Evolutionary conservation across 2,329 filamentous ascomycete genomes (phyloP).

Genomic region (Penicillium psychrosexuale): DNA sequence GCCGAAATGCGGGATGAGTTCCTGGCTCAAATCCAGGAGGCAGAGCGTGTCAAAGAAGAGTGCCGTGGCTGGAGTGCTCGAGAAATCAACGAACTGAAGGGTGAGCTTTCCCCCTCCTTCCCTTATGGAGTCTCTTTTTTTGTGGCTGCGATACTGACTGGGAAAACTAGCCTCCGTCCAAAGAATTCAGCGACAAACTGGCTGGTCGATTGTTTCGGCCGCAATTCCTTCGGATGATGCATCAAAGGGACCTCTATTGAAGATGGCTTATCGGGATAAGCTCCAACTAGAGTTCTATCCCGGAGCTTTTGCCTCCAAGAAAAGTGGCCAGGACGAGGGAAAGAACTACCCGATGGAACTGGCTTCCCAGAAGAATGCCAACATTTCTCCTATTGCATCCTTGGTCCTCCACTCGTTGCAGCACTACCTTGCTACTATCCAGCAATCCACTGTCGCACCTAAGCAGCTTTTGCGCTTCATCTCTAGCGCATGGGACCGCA

Average conservation of each 20-base stretch:
- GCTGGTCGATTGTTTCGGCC: conserved; percentile 45
- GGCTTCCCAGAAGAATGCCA: conserved; percentile 23
- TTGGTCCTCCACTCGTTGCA: conserved; percentile 45
- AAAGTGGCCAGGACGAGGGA: conserved; percentile 23
- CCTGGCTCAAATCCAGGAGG: conserved; percentile 71
- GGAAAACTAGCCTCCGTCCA: conserved; percentile 37
- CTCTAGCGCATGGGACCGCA: conserved; percentile 43
- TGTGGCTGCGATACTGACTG: conserved; percentile 4
- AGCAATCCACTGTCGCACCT: conserved; percentile 34
- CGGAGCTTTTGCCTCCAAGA: conserved; percentile 31
- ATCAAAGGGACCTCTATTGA: conserved; percentile 34
- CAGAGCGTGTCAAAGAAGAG: conserved; percentile 79
- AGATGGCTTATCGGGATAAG: conserved; percentile 43
- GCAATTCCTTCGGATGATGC: conserved; percentile 23
- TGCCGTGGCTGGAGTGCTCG: conserved; percentile 83
- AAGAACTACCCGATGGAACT: conserved; percentile 34
- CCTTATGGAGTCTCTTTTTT: neutral
- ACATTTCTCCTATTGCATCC: conserved; percentile 37
- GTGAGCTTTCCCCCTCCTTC: conserved; percentile 50
- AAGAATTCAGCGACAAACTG: conserved; percentile 40
- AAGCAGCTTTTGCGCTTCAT: conserved; percentile 43
- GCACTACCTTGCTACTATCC: conserved; percentile 35
- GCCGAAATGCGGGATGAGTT: conserved; percentile 66
- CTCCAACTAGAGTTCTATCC: conserved; percentile 45
- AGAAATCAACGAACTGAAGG: conserved; percentile 76